phyloP scores from a whole-genome alignment of 2,329 filamentous ascomycete genomes.

The Aspergillus quadrilineatus region DNA sequence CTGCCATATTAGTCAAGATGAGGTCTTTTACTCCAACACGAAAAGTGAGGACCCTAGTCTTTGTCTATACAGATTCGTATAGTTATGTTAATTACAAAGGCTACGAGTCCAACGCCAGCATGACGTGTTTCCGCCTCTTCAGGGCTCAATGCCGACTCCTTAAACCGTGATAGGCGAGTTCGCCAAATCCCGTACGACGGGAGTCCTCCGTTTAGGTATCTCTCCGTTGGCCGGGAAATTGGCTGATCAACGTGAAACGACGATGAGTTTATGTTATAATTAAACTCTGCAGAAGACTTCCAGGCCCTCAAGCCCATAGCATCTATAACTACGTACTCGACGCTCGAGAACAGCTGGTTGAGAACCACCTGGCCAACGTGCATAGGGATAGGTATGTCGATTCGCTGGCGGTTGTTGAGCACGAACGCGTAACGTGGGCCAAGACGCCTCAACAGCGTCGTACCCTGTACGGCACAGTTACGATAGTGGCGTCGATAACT shows the following conservation, averaged over 20 bases:
- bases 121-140: constrained; percentile 6
- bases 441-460: neutral
- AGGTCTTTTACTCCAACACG: no score
- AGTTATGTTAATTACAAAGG: neutral
- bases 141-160: neutral
- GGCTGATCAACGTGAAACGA: constrained; percentile 1
- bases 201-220: neutral
- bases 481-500: neutral
- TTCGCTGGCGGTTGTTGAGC: neutral
- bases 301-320: neutral
- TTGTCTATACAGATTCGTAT: no score
- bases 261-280: neutral
- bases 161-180: neutral
- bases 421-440: constrained; percentile 1
- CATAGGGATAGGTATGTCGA: neutral
- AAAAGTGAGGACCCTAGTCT: no score
- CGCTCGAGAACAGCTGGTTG: neutral
- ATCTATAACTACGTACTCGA: no score
- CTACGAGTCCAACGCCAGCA: neutral
- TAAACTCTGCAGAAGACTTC: neutral
- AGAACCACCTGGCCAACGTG: neutral
- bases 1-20: neutral
- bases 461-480: neutral
- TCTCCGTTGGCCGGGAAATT: neutral
- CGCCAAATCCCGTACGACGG: neutral